Conservation (phyloP, 2,329 filamentous ascomycete genomes). For the Cercospora sojina region DNA sequence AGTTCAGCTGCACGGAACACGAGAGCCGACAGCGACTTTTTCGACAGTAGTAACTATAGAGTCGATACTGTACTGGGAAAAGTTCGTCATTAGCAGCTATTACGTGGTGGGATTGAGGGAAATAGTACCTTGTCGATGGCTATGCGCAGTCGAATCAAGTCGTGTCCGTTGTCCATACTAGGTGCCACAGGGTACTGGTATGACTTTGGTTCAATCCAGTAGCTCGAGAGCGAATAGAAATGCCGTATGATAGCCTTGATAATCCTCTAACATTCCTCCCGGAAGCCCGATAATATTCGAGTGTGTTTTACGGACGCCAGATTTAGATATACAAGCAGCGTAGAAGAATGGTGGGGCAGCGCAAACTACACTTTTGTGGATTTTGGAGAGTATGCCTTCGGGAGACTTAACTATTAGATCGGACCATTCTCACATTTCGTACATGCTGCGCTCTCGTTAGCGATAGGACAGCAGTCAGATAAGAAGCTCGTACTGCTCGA, state of each 20-base stretch:
- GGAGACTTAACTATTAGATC: neutral
- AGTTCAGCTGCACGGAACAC: too few species aligned
- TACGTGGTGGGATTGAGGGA: too few species aligned
- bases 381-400: neutral
- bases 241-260: neutral
- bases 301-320: neutral
- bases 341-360: neutral
- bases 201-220: too few species aligned
- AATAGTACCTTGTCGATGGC: neutral
- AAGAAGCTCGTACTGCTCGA: neutral
- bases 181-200: too few species aligned
- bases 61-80: too few species aligned
- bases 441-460: neutral
- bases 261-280: neutral
- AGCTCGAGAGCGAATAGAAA: neutral
- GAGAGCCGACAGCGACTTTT: too few species aligned
- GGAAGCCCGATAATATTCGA: neutral
- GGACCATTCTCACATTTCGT: neutral
- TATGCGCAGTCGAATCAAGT: neutral
- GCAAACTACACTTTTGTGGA: constrained; percentile 2
- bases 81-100: neutral
- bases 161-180: neutral
- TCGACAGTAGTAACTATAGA: too few species aligned
- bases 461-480: neutral
- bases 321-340: neutral